Evolutionary conservation across 768 basidiomycete genomes (phyloP).

Genomic region (Leccinum boreale): DNA sequence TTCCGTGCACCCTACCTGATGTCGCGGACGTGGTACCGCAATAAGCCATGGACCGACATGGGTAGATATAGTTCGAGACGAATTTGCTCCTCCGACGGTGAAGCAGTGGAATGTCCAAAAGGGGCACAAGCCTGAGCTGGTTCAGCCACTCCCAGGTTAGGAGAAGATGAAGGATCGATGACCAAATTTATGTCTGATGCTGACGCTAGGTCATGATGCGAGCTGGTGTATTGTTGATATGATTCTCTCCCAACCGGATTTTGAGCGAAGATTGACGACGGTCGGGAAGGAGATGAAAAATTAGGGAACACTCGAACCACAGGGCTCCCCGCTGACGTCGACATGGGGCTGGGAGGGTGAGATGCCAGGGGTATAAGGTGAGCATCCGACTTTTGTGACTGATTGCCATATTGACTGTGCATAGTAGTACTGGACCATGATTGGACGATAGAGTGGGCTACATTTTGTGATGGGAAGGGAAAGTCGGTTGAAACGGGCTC

Average conservation of each 20-base stretch:
- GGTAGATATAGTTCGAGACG: conserved; percentile 2
- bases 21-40: not conserved
- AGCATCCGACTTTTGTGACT: not conserved
- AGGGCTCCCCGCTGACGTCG: not conserved
- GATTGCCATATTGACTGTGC: not conserved
- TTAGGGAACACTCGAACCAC: conserved; percentile 1
- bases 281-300: not conserved
- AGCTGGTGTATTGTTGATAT: conserved; percentile 17
- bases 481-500: conserved; percentile 8
- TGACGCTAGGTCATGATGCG: conserved; percentile 9
- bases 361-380: not conserved
- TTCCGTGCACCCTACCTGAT: conserved; percentile 6
- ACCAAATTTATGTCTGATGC: not conserved
- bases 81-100: not conserved
- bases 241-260: conserved; percentile 19
- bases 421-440: not conserved
- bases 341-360: not conserved
- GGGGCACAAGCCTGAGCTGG: not conserved
- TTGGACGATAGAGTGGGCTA: not conserved
- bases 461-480: not conserved
- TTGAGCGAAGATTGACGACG: not conserved
- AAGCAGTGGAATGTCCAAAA: not conserved
- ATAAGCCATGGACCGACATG: conserved; percentile 8
- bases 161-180: not conserved
- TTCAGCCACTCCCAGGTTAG: not conserved